Evolutionary conservation across 495 filamentous ascomycete species (phyloP), one percentile per base, ranked within the genome.

Genomic region (Cercophora samala): DNA sequence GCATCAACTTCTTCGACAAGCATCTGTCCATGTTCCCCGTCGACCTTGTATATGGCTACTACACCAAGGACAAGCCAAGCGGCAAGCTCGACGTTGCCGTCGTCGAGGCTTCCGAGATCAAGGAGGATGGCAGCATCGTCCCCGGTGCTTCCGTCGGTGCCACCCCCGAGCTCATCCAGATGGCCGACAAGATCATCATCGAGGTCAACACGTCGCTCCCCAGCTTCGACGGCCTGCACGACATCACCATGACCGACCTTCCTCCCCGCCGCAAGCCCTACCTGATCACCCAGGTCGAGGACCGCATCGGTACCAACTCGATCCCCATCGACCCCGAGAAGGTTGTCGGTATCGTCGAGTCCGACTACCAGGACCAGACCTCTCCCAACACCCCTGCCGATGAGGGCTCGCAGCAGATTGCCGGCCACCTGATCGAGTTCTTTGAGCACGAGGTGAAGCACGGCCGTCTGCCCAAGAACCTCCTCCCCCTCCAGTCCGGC

Each of bases 1-100:
- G 88, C 63, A 97, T 97, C 70, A 89, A 93, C 58, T 97, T 97
- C 79, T 96, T 96, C 66, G 93, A 97, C 74, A 91, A 96, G 79
- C 93, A 97, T 82, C 75, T 97, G 70, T 90, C 87, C 78, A 96
- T 96, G 92, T 97, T 97, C 77, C 93, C 93, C 24, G 86, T 89
- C 55, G 93, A 97, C 80, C 79, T 97, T 69, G 88, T 94, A 64
- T 92, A 75, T 66, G 90, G 93, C 63, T 96, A 86, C 79, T 93
- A 93, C 75, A 93, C 91, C 9, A 86, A 89, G 79, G 84, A 96
- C 75, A 88, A 87, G 74, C 85, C 88, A 1, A 85, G 80, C 61
- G 90, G 90, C 71, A 89, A 84, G 65, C 79, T 97, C 13, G 93
- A 97, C 71, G 90, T 94, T 0, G 91, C 90, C 1, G 89, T 96